These are phyloP conservation scores for Marasmius sp. DNA, from an alignment of 1,284 basidiomycete species.

Conservation along the genomic window DNA sequence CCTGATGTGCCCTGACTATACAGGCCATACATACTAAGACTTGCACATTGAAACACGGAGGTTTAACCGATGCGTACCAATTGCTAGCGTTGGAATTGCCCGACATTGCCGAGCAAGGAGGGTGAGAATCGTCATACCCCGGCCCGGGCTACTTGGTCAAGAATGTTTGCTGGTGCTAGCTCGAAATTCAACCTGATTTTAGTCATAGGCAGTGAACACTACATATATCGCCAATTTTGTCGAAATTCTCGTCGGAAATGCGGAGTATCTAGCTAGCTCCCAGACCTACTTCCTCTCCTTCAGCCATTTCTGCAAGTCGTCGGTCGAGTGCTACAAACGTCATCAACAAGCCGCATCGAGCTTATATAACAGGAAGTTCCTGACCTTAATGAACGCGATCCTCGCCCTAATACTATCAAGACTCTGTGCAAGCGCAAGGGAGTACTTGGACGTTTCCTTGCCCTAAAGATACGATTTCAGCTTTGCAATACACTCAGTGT, in stretches of 20 bases:
- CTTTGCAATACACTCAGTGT: neutral
- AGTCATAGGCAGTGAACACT: neutral
- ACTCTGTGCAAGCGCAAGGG: slow-evolving; percentile 10
- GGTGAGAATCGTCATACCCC: no score
- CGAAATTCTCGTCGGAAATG: neutral
- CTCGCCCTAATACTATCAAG: slow-evolving; percentile 13
- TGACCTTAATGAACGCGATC: slow-evolving; percentile 13
- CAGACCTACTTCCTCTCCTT: slow-evolving; percentile 2
- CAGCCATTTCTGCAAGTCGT: neutral
- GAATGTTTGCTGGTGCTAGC: no score
- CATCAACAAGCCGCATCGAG: neutral
- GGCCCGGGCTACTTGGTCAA: no score
- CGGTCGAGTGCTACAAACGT: neutral
- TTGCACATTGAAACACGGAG: no score
- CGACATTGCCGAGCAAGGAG: no score
- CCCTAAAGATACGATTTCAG: slow-evolving; percentile 1
- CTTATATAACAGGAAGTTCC: neutral
- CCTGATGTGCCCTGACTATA: no score
- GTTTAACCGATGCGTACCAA: no score
- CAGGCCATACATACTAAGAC: no score
- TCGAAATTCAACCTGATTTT: no score
- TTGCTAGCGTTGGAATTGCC: no score
- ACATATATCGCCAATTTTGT: neutral
- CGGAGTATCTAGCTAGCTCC: neutral
- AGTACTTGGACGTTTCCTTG: slow-evolving; percentile 12